These are phyloP conservation scores for Beauveria australis DNA, from an alignment of 2,329 filamentous ascomycete species.

Conservation along the genomic window DNA sequence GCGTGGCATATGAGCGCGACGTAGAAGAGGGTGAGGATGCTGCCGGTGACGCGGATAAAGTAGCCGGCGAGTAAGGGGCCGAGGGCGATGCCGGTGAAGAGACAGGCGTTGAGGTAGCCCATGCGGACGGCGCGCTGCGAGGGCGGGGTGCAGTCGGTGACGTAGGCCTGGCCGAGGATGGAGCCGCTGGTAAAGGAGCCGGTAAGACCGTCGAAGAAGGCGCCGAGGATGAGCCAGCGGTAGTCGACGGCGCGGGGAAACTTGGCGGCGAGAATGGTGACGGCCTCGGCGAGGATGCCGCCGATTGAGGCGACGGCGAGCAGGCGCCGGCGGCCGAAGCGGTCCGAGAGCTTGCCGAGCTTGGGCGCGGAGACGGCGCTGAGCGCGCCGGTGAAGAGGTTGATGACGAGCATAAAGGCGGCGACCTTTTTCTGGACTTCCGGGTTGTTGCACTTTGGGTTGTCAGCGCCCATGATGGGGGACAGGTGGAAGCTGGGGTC, in stretches of 20 bases:
- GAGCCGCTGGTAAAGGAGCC: conserved; percentile 84
- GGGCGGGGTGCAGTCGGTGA: conserved; percentile 78
- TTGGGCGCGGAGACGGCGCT: conserved; percentile 77
- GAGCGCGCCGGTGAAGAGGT: conserved; percentile 64
- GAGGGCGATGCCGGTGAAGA: conserved; percentile 82
- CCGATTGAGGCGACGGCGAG: conserved; percentile 67
- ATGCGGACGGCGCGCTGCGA: conserved; percentile 74
- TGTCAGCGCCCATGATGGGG: conserved; percentile 59
- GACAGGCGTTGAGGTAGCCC: conserved; percentile 79
- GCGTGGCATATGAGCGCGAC: conserved; percentile 64
- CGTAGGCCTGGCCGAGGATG: conserved; percentile 73
- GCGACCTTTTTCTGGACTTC: conserved; percentile 72
- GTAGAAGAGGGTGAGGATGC: conserved; percentile 77
- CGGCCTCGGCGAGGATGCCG: conserved; percentile 63
- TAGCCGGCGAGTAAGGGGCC: conserved; percentile 77
- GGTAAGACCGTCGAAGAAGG: conserved; percentile 70
- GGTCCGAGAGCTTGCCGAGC: conserved; percentile 77
- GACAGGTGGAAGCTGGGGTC: conserved; percentile 53
- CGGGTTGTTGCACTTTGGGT: conserved; percentile 71
- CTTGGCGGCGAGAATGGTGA: conserved; percentile 70
- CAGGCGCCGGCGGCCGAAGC: conserved; percentile 69
- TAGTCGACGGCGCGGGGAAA: conserved; percentile 67
- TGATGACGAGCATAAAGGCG: conserved; percentile 69
- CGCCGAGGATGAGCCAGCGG: conserved; percentile 69
- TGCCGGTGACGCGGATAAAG: conserved; percentile 67